phyloP scores from a whole-genome alignment of 2,329 filamentous ascomycete species.

The Rutstroemia sp. region DNA sequence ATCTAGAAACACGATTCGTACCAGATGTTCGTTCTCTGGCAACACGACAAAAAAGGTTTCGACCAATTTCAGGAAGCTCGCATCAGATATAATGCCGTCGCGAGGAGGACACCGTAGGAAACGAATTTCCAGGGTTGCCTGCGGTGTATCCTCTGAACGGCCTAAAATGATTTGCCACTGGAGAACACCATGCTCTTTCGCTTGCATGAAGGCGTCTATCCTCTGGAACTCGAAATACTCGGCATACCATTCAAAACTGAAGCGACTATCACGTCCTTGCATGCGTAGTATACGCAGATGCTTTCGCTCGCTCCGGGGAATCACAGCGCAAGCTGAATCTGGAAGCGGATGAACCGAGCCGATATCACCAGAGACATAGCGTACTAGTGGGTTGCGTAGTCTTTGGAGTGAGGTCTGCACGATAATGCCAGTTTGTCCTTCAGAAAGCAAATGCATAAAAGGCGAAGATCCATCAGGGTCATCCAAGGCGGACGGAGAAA shows the following conservation, averaged over 20 bases:
- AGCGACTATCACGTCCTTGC: not conserved
- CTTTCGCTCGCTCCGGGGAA: not conserved
- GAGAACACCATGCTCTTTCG: not conserved
- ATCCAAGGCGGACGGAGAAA: not conserved
- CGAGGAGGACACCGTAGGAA: not conserved
- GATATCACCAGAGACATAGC: not conserved
- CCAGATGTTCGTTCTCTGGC: not conserved
- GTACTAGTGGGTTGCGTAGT: not conserved
- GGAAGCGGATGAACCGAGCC: not conserved
- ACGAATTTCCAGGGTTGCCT: not conserved
- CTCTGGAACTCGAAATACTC: not conserved
- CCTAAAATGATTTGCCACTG: conserved; percentile 1
- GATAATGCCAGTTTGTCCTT: not conserved
- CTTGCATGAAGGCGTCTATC: not conserved
- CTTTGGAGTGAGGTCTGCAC: not conserved
- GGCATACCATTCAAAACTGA: conserved; percentile 1
- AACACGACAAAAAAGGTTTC: not conserved
- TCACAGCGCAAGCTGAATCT: not conserved
- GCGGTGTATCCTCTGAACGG: not conserved
- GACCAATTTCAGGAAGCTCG: not conserved
- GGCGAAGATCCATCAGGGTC: not conserved
- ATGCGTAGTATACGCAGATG: not conserved
- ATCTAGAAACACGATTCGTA: not conserved
- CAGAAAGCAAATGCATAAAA: not conserved
- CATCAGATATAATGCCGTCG: not conserved